Percentiles rank a stretch among this genome's conserved stretches.
These are phyloP conservation scores for Graphium sp. DNA, from an alignment of 2,329 filamentous ascomycete species.

Conservation along the genomic window DNA sequence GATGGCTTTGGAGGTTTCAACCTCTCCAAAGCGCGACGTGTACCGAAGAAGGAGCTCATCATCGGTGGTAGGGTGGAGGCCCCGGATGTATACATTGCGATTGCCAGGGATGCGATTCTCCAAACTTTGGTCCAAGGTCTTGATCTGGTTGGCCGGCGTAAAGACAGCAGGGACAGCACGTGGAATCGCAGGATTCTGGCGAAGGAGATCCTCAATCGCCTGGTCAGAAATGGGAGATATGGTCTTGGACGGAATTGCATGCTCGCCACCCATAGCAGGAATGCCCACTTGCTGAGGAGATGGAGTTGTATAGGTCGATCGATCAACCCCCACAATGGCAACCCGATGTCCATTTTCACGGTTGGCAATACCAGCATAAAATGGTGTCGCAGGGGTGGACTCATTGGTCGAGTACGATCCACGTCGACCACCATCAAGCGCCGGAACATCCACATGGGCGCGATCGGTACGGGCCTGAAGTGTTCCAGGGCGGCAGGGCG, in stretches of 20 bases:
- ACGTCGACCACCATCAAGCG: conserved; percentile 42
- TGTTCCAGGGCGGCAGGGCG: conserved; percentile 28
- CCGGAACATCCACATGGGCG: conserved; percentile 37
- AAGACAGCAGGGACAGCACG: conserved; percentile 79
- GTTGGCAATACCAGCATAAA: conserved; percentile 39
- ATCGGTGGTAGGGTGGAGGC: conserved; percentile 85
- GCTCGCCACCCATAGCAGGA: conserved; percentile 19
- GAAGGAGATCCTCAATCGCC: conserved; percentile 46
- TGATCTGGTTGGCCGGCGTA: conserved; percentile 68
- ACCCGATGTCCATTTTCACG: conserved; percentile 43
- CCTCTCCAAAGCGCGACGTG: conserved; percentile 74
- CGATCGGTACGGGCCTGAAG: conserved; percentile 28
- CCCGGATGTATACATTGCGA: conserved; percentile 95
- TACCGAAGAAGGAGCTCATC: conserved; percentile 76
- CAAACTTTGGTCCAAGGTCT: conserved; percentile 84
- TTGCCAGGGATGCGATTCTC: conserved; percentile 85
- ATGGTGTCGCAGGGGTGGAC: conserved; percentile 48
- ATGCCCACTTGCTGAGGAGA: conserved; percentile 43
- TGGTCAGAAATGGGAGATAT: conserved; percentile 23
- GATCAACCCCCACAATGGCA: conserved; percentile 33
- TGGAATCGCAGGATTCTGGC: conserved; percentile 70
- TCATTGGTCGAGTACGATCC: conserved; percentile 53
- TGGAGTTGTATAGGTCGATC: conserved; percentile 48
- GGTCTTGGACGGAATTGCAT: conserved; percentile 22
- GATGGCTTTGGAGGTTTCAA: conserved; percentile 96